Evolutionary conservation across 1,284 basidiomycete genomes (phyloP), one percentile per base, ranked within the genome.

Genomic region (Takashimella koratensis): DNA sequence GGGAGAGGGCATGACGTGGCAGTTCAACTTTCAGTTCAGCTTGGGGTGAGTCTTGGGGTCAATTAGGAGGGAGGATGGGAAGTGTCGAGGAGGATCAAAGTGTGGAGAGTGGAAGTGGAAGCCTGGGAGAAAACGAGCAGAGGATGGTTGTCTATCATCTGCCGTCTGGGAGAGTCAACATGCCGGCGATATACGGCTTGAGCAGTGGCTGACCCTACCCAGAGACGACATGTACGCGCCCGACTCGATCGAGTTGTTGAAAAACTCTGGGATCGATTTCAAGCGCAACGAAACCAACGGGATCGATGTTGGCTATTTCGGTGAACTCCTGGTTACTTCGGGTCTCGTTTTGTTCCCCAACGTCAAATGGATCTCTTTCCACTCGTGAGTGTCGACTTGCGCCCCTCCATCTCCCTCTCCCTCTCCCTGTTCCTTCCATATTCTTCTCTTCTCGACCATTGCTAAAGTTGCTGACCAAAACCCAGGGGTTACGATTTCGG

Each of bases 401-500:
- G 8, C 30, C 10, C 19, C 19, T 45, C 24, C 30, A 6, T 41
- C 26, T 16, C 43, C 16, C 25, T 52, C 23, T 44, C 8, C 23
- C 41, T 42, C 21, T 16, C 8, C 20, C 24, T 8, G 25, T 2
- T 24, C 48, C 23, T 1, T 19, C 21, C 25, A 19, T 22, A 40
- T 20, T 6, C 26, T 27, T 19, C 6, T 26, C 49, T 43, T n/a
- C 48, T 23, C 4, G 42, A 30, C 56, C n/a, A n/a, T n/a, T n/a
- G n/a, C n/a, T n/a, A n/a, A n/a, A n/a, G n/a, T n/a, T n/a, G n/a
- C n/a, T n/a, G n/a, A n/a, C n/a, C n/a, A n/a, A n/a, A n/a, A n/a
- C n/a, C n/a, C 73, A 97, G 94, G 72, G 96, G 95, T 26, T 98
- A 98, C 77, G 95, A 99, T 76, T 98, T 99, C 78, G 95, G 96